These are phyloP conservation scores for Pleurotus tuoliensis DNA, from an alignment of 768 basidiomycete genomes.

Conservation along the genomic window DNA sequence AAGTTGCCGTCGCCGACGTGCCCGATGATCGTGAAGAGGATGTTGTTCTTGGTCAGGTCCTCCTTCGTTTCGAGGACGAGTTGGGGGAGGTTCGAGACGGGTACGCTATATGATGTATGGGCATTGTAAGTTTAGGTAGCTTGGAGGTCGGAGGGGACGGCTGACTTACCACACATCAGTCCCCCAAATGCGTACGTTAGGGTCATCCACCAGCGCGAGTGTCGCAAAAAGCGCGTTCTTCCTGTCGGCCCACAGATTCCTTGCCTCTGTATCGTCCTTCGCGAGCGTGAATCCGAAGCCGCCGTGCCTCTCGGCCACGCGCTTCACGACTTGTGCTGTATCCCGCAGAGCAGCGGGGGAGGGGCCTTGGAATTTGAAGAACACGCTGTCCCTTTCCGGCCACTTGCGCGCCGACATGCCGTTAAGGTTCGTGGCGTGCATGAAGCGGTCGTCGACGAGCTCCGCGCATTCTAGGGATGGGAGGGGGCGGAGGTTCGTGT, in stretches of 20 bases:
- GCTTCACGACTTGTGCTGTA: conserved; percentile 54
- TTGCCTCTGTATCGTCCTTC: conserved; percentile 57
- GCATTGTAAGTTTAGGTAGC: background rate
- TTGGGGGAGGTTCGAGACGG: conserved; percentile 60
- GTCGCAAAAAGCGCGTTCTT: conserved; percentile 63
- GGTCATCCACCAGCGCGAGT: conserved; percentile 53
- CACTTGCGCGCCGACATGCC: conserved; percentile 54
- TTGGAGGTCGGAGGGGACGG: background rate
- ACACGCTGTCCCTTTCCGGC: conserved; percentile 64
- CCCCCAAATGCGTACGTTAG: conserved; percentile 44
- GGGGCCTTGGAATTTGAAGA: conserved; percentile 86
- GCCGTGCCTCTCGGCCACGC: conserved; percentile 59
- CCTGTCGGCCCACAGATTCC: conserved; percentile 68
- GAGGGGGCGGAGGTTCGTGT: too few relatives aligned
- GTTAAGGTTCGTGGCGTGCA: conserved; percentile 56
- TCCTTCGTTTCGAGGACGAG: conserved; percentile 67
- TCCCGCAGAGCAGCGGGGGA: conserved; percentile 55
- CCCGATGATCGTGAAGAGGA: conserved; percentile 66
- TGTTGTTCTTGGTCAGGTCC: conserved; percentile 53
- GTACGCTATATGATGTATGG: conserved; percentile 36
- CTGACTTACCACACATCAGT: conserved; percentile 70
- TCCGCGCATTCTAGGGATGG: conserved; percentile 70
- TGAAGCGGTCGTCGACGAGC: conserved; percentile 69
- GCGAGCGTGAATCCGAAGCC: conserved; percentile 68
- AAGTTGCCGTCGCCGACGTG: conserved; percentile 72